Base-by-base conservation (phyloP, 2,329 filamentous ascomycete species). In the Fusarium verrucosum region DNA sequence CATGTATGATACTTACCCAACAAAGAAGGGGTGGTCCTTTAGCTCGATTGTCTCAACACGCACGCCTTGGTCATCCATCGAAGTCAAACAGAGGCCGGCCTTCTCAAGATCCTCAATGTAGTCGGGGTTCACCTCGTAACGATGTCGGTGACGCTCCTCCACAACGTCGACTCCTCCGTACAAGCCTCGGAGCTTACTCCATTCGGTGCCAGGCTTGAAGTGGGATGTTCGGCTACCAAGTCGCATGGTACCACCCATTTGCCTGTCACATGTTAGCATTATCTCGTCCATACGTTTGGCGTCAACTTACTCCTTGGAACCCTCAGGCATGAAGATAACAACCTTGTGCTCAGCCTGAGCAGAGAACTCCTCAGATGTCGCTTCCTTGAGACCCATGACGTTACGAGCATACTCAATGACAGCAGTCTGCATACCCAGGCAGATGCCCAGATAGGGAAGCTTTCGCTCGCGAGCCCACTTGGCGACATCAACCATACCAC, bases 271-370 rank as follows among this genome's bases (percentile, higher is more conserved):
- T 60, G 13, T 56, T 37, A 59, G 28, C 20, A 14, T 17, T 23
- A 16, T 55, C 8, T 40, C n/a, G 19, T 17, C 3, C 0, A 7
- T 59, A 44, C 2, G 11, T 1, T 11, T 1, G 2, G 2, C 6
- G 1, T 9, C 0, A 22, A 74, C 75, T 64, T 61, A 77, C 70
- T 78, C 77, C 68, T 79, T 80, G 61, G 75, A 77, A 7, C 73
- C 76, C 71, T 97, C 94, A 3, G 94, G 94, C 95, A 98, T 99
- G 79, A 91, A 94, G 69, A 98, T 86, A 68, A 99, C 87, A 25
- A 92, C 86, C 23, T 86, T 87, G 73, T 93, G 82, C 43, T 87
- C 80, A n/a, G 88, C 85, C 4, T 80, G 73, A 22, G 82, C 75
- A 41, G 81, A 69, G 28, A 88, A 81, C 72, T 89, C 86, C 67